Evolutionary conservation across 176 grass and related monocot genomes (phyloP).

Genomic region (Oryza nivara): DNA sequence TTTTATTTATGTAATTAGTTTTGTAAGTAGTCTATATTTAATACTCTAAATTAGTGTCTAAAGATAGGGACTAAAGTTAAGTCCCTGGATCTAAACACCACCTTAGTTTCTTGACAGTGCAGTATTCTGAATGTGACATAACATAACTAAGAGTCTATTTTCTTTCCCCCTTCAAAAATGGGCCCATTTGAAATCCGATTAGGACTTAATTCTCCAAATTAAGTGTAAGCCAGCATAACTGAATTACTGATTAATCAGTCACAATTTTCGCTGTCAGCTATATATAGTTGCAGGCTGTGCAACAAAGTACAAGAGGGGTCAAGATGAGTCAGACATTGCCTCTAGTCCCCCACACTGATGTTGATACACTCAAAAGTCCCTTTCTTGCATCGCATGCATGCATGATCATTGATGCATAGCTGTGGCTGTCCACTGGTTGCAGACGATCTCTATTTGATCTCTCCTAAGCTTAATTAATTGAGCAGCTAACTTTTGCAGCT

Average conservation of each 20-base stretch:
- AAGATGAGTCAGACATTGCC: background rate
- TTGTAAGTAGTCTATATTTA: too few species aligned
- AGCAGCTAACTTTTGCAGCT: constrained; percentile 39
- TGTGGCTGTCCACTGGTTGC: constrained; percentile 36
- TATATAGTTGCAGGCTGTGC: background rate
- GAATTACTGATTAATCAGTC: background rate
- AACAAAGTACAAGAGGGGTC: background rate
- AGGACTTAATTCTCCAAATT: background rate
- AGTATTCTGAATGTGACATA: background rate
- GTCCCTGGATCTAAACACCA: too few species aligned
- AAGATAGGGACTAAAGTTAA: too few species aligned
- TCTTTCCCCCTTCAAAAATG: background rate
- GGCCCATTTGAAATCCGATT: background rate
- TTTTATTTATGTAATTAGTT: too few species aligned
- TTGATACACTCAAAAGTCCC: constrained; percentile 31
- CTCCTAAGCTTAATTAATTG: constrained; percentile 17
- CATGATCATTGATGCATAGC: constrained; percentile 36
- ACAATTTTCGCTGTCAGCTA: background rate
- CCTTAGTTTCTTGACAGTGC: too few species aligned
- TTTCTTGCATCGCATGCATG: background rate
- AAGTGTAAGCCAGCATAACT: background rate
- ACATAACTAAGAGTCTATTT: too few species aligned
- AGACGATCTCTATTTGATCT: background rate
- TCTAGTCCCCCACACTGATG: constrained; percentile 27
- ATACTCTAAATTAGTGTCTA: too few species aligned